A percentile compares a stretch with the other conserved stretches of the same genome.
Evolutionary conservation across 2,329 filamentous ascomycete species (phyloP).

Genomic region (Pezicula radicicola): DNA sequence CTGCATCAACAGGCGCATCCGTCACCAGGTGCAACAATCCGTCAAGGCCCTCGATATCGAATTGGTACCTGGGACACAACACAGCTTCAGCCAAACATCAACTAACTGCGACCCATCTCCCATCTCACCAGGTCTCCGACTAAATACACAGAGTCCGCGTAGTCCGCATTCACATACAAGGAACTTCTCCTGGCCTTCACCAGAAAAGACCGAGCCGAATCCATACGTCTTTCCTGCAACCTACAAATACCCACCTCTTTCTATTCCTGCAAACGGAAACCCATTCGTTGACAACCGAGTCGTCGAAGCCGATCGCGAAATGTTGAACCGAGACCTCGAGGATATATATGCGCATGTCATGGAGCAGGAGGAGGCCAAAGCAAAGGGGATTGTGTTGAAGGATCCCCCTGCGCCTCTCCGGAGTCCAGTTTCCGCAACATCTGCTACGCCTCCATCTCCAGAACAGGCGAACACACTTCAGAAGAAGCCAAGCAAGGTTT

Average conservation of each 20-base stretch:
- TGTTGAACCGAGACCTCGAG: slow-evolving; percentile 81
- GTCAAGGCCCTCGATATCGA: slow-evolving; percentile 25
- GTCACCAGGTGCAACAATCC: slow-evolving; percentile 24
- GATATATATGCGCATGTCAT: slow-evolving; percentile 89
- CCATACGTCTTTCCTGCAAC: slow-evolving; percentile 47
- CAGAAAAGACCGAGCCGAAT: slow-evolving; percentile 33
- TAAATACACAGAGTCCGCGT: slow-evolving; percentile 15
- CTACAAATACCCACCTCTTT: slow-evolving; percentile 12
- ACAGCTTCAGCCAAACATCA: slow-evolving; percentile 33
- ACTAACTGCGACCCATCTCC: slow-evolving; percentile 13
- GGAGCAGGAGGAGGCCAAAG: slow-evolving; percentile 76
- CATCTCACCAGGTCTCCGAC: slow-evolving; percentile 23
- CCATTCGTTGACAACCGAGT: slow-evolving; percentile 74
- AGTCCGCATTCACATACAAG: slow-evolving; percentile 7
- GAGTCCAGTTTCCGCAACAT: slow-evolving; percentile 9
- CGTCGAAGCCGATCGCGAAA: slow-evolving; percentile 69
- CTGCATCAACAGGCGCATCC: slow-evolving; percentile 54
- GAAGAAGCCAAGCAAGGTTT: slow-evolving; percentile 36
- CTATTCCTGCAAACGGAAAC: slow-evolving; percentile 49
- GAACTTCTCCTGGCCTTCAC: slow-evolving; percentile 51
- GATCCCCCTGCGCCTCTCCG: slow-evolving; percentile 30
- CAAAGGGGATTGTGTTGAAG: slow-evolving; percentile 49
- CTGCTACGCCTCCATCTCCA: slow-evolving; percentile 25
- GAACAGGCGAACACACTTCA: slow-evolving; percentile 26
- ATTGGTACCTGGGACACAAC: slow-evolving; percentile 34